These are phyloP conservation scores for Trametes polyzona DNA, from an alignment of 1,284 basidiomycete species.

Conservation along the genomic window DNA sequence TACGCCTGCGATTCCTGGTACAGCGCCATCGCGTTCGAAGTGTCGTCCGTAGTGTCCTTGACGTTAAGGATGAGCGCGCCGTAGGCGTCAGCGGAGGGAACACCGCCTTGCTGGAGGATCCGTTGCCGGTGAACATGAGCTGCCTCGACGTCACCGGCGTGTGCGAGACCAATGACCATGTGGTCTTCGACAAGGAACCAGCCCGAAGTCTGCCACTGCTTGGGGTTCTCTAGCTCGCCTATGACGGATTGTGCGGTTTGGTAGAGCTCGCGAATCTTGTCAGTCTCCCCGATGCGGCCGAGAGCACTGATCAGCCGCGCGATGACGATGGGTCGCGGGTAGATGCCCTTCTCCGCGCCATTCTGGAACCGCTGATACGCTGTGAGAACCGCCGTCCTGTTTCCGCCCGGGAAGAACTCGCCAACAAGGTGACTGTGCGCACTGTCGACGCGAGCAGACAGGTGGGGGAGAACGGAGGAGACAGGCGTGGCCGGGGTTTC, in stretches of 20 bases:
- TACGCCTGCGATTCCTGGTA: slow-evolving; percentile 80
- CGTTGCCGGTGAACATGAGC: slow-evolving; percentile 84
- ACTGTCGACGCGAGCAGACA: slow-evolving; percentile 32
- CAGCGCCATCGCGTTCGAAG: slow-evolving; percentile 81
- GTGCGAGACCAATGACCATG: slow-evolving; percentile 87
- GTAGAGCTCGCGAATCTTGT: slow-evolving; percentile 72
- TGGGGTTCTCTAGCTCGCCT: slow-evolving; percentile 46
- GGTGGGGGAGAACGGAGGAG: slow-evolving; percentile 7
- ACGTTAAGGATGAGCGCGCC: slow-evolving; percentile 87
- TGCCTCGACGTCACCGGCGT: slow-evolving; percentile 77
- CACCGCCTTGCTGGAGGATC: slow-evolving; percentile 77
- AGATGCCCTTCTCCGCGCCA: slow-evolving; percentile 42
- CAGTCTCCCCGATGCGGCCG: slow-evolving; percentile 63
- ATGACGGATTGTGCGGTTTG: slow-evolving; percentile 70
- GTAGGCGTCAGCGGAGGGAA: slow-evolving; percentile 88
- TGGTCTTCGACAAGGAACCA: slow-evolving; percentile 87
- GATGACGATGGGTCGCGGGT: slow-evolving; percentile 59
- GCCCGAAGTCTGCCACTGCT: slow-evolving; percentile 53
- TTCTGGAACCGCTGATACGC: slow-evolving; percentile 45
- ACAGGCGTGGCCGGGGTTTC: slow-evolving; percentile 20
- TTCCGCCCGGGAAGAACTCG: slow-evolving; percentile 41
- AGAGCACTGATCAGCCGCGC: slow-evolving; percentile 70
- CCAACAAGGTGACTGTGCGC: slow-evolving; percentile 45
- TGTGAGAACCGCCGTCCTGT: slow-evolving; percentile 29
- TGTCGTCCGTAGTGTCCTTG: slow-evolving; percentile 94